Percentiles rank a stretch among this genome's conserved stretches.
Conservation (phyloP, 495 filamentous ascomycete species). For the Daldinia decipiens region DNA sequence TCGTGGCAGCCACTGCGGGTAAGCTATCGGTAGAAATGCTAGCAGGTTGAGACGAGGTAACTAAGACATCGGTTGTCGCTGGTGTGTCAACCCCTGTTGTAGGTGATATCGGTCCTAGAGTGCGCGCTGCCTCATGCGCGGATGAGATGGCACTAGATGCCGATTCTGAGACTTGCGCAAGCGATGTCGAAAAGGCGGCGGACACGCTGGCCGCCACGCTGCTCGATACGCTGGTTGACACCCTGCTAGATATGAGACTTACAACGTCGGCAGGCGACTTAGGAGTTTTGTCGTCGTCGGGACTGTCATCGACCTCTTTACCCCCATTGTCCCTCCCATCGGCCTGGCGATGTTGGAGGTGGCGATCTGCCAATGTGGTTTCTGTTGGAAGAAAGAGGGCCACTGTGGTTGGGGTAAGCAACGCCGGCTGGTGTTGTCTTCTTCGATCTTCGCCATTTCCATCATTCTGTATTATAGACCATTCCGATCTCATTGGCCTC, state of each 20-base stretch:
- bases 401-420: background rate
- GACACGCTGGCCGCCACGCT: slow-evolving; percentile 24
- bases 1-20: background rate
- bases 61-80: background rate
- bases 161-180: slow-evolving; percentile 19
- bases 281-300: background rate
- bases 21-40: slow-evolving; percentile 3
- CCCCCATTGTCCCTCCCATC: background rate
- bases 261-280: background rate
- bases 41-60: background rate
- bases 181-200: slow-evolving; percentile 3
- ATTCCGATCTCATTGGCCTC: background rate
- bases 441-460: slow-evolving; percentile 1
- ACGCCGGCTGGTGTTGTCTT: background rate
- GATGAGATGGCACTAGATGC: slow-evolving; percentile 21
- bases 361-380: background rate
- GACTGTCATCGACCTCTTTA: background rate
- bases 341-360: slow-evolving; percentile 17
- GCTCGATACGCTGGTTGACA: slow-evolving; percentile 29
- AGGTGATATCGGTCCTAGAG: slow-evolving; percentile 1
- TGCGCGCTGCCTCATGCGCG: slow-evolving; percentile 12
- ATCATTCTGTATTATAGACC: background rate
- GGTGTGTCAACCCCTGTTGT: background rate
- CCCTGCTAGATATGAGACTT: slow-evolving; percentile 4
- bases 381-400: background rate